Conservation (phyloP, 306 rosid genomes). For the Glycine tomentella region DNA sequence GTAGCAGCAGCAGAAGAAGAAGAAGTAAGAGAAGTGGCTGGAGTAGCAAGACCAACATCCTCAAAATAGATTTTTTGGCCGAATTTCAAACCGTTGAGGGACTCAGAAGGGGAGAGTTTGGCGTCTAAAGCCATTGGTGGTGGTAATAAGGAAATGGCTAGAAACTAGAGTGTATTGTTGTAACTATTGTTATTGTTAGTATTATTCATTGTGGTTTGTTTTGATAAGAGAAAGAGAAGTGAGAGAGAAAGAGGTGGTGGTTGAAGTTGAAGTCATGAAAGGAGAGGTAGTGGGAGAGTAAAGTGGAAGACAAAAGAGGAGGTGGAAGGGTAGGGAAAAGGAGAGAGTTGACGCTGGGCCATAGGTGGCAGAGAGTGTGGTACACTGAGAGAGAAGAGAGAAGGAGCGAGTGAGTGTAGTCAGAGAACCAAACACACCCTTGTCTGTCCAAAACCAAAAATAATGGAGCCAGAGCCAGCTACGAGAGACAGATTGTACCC, state of each 20-base stretch:
- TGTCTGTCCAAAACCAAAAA: slow-evolving; percentile 36
- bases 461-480: slow-evolving; percentile 28
- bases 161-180: slow-evolving; percentile 24
- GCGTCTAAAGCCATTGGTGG: slow-evolving; percentile 63
- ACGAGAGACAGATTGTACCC: slow-evolving; percentile 12
- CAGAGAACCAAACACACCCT: slow-evolving; percentile 12
- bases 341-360: slow-evolving; percentile 74
- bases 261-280: slow-evolving; percentile 5
- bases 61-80: slow-evolving; percentile 84
- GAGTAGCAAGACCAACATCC: slow-evolving; percentile 60
- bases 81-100: slow-evolving; percentile 76
- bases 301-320: slow-evolving; percentile 30
- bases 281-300: slow-evolving; percentile 19
- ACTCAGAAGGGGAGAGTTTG: slow-evolving; percentile 68
- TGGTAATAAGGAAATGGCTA: neutral
- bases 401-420: neutral
- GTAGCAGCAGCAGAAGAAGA: slow-evolving; percentile 44
- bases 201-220: slow-evolving; percentile 39
- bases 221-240: too few species aligned
- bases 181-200: neutral
- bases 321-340: slow-evolving; percentile 53
- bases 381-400: too few species aligned
- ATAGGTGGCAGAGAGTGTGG: slow-evolving; percentile 53
- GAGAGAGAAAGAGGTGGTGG: slow-evolving; percentile 6
- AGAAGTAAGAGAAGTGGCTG: slow-evolving; percentile 36